phyloP scores from a whole-genome alignment of 192 early-diverging fungal species.

The Podila verticillata region DNA sequence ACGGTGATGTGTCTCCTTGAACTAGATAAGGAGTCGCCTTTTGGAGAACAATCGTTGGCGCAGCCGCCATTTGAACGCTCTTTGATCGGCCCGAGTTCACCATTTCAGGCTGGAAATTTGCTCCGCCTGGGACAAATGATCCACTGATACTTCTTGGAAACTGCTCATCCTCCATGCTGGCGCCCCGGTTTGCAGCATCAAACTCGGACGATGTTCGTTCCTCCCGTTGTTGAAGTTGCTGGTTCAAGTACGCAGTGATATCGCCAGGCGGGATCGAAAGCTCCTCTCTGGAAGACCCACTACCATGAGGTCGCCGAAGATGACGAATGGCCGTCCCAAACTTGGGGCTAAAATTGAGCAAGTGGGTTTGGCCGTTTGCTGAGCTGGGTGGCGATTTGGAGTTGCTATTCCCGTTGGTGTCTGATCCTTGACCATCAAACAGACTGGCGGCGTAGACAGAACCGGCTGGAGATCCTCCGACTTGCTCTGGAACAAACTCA shows the following conservation, averaged over 20 bases:
- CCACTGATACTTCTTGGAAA: neutral
- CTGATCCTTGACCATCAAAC: neutral
- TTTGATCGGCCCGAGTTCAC: too few species aligned
- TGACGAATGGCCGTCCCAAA: neutral
- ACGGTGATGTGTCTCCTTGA: neutral
- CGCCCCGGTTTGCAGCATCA: neutral
- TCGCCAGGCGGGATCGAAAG: neutral
- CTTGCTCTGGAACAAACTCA: neutral
- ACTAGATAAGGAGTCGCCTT: neutral
- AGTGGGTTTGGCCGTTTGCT: neutral
- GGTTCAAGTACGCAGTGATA: neutral
- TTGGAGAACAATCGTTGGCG: neutral
- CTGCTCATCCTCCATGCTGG: constrained; percentile 2
- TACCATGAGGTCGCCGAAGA: neutral
- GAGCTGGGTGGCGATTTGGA: neutral
- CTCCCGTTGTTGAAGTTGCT: neutral
- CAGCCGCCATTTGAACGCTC: neutral
- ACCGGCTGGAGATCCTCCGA: neutral
- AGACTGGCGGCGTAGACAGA: neutral
- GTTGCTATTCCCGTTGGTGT: neutral
- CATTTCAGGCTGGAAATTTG: too few species aligned
- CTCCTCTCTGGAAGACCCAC: neutral
- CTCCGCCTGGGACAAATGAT: neutral
- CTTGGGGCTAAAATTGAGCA: neutral
- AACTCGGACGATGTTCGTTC: neutral